Base-by-base conservation (phyloP, 768 basidiomycete genomes). In the Gloeopeniophorella convolvens region DNA sequence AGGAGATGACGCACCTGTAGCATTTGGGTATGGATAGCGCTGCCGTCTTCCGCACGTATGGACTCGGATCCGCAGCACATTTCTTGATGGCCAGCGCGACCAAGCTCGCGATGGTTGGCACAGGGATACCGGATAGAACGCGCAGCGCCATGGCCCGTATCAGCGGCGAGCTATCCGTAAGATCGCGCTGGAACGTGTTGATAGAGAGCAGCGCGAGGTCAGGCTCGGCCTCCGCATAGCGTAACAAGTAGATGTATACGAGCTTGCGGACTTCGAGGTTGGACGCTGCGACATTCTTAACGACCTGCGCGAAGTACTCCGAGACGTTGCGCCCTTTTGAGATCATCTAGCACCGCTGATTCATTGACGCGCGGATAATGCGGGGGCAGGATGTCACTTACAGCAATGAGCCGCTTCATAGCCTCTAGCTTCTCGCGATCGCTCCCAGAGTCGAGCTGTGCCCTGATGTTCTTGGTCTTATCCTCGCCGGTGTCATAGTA, bases 171-270 rank as follows among this genome's bases (percentile, higher is more conserved):
- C 83, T 72, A 61, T 98, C 96, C 4, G 85, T 82, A 26, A 99
- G 74, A 68, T 99, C 96, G 67, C 90, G 91, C 66, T 99, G 96
- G 64, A 98, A 97, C 1, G 95, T 95, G 69, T 99, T 99, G 72
- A 99, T 95, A 3, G 93, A 94, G 26, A 99, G 76, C 42, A 99
- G 70, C 1, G 95, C 89, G 41, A 98, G 82, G 66, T 98, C 96
- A 12, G 96, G 94, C 60, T 96, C 93, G 28, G 83, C 80, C 34
- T 89, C 83, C 42, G 96, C 92, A 67, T 96, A 94, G 52, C 91
- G 85, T 37, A 98, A 72, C 57, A 99, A 83, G 70, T 95, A 99
- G 57, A 98, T 95, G 67, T 98, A 98, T 32, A 98, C 92, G 45
- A 99, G 82, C 69, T 98, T 97, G 51, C 95, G 83, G 60, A 95